phyloP scores from a whole-genome alignment of 352 stramenopile species.

The Globisporangium uncinulatum region DNA sequence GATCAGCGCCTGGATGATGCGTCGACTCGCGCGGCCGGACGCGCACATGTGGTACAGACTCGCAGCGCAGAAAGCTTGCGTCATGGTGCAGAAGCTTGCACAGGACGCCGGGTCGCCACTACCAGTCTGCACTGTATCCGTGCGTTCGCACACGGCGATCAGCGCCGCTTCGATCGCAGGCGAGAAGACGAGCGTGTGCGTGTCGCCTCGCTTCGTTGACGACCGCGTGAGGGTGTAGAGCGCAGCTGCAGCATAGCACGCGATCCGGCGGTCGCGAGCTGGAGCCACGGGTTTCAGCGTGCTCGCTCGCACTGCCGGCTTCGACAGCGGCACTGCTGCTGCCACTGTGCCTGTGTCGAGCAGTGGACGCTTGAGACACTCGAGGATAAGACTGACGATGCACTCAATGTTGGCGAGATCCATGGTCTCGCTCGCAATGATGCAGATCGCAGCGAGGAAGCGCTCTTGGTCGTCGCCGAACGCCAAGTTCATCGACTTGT shows the following conservation, averaged over 20 bases:
- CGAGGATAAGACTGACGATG: conserved; percentile 42
- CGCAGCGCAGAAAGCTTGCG: conserved; percentile 66
- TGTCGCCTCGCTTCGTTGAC: conserved; percentile 47
- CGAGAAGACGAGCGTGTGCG: conserved; percentile 36
- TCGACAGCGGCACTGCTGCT: conserved; percentile 11
- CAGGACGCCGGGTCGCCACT: conserved; percentile 3
- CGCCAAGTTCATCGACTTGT: conserved; percentile 34
- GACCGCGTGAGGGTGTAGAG: conserved; percentile 52
- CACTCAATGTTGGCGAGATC: conserved; percentile 50
- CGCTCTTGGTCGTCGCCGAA: conserved; percentile 60
- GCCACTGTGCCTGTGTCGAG: not conserved
- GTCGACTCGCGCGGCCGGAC: conserved; percentile 33
- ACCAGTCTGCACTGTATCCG: conserved; percentile 7
- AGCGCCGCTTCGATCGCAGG: conserved; percentile 34
- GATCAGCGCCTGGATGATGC: conserved; percentile 59
- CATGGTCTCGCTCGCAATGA: conserved; percentile 62
- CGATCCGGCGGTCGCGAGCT: conserved; percentile 33
- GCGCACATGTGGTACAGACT: conserved; percentile 75
- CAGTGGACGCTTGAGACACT: conserved; percentile 25
- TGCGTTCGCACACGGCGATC: conserved; percentile 42
- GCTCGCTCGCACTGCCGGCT: not conserved
- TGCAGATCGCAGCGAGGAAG: conserved; percentile 61
- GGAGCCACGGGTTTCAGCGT: conserved; percentile 8
- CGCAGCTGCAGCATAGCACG: conserved; percentile 37
- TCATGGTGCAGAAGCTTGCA: conserved; percentile 13